These are phyloP conservation scores for Niebla homalea DNA, from an alignment of 495 filamentous ascomycete genomes.

Conservation along the genomic window DNA sequence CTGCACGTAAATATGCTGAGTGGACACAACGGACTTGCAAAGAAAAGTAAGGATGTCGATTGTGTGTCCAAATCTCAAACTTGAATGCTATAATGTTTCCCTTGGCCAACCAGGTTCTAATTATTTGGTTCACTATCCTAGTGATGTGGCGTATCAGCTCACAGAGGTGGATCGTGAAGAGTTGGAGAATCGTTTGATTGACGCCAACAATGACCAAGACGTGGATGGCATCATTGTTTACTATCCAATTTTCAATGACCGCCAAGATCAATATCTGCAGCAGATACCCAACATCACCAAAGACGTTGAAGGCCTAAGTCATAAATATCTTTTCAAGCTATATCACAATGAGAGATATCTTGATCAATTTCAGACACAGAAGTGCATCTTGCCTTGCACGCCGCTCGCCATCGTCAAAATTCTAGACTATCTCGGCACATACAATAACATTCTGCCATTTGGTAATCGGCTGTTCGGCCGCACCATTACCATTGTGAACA, in stretches of 20 bases:
- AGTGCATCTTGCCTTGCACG: constrained; percentile 89
- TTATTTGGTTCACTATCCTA: constrained; percentile 21
- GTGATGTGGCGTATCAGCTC: constrained; percentile 80
- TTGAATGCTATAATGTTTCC: constrained; percentile 6
- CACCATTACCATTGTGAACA: constrained; percentile 88
- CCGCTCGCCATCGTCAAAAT: constrained; percentile 93
- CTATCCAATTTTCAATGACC: constrained; percentile 87
- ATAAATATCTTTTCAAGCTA: constrained; percentile 96
- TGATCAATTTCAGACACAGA: constrained; percentile 64
- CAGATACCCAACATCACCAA: constrained; percentile 82
- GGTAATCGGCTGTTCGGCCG: constrained; percentile 85
- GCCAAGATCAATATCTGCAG: constrained; percentile 86
- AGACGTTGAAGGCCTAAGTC: constrained; percentile 90
- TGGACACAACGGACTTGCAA: constrained; percentile 93
- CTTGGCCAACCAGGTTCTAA: constrained; percentile 3
- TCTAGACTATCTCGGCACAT: constrained; percentile 84
- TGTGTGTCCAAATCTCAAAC: constrained; percentile 13
- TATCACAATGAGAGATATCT: constrained; percentile 96
- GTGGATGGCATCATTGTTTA: constrained; percentile 96
- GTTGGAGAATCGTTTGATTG: constrained; percentile 73
- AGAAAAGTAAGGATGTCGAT: constrained; percentile 60
- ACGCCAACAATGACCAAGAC: constrained; percentile 60
- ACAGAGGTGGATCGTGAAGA: constrained; percentile 69
- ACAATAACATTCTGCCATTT: constrained; percentile 90
- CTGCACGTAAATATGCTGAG: constrained; percentile 83